Evolutionary conservation across 345 rosid species (phyloP), one percentile per base, ranked within the genome.

Genomic region (Angophora floribunda): DNA sequence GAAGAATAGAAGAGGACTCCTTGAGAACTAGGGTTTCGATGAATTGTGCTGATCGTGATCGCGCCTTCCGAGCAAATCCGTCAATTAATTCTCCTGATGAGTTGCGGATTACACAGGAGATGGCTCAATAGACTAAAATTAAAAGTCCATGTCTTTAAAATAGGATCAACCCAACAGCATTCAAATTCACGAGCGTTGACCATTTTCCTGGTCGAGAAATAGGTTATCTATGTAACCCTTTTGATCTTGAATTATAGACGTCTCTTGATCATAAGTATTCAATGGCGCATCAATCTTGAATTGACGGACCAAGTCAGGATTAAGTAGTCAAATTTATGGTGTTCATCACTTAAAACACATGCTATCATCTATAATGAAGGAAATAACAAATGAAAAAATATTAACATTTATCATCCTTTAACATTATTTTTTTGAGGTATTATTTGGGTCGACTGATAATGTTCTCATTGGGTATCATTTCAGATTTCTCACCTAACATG

Each of bases 271-370:
- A 55, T 55, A 55, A 55, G 61, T 55, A 55, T 55, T 26, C 26
- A 59, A 59, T 3, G 30, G 65, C 14, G 14, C 65, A 59, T 59
- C 65, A 59, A 59, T 59, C 65, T 59, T 59, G 65, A 59, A 59
- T 4, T 6, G 14, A 59, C 14, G 11, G 30, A 59, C 65, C 30
- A 59, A 59, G 30, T 59, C 3, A 1, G 30, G 65, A 59, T 28
- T 59, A 0, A 11, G 7, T 26, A 26, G 1, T 59, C 65, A 28
- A 59, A 59, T 59, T 0, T 59, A 59, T 59, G 65, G n/a, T 59
- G 65, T 24, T 59, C 65, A 59, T 59, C 65, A 59, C 30, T 59
- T 22, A 59, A 6, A 59, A 26, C 13, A 9, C 30, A 59, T 59
- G 14, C 65, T 59, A 24, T 59, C 65, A 59, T 22, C 30, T 59